Percentiles rank a stretch among this genome's conserved stretches.
Evolutionary conservation across 257 asterid genomes (phyloP).

Genomic region (Solanum commersonii): DNA sequence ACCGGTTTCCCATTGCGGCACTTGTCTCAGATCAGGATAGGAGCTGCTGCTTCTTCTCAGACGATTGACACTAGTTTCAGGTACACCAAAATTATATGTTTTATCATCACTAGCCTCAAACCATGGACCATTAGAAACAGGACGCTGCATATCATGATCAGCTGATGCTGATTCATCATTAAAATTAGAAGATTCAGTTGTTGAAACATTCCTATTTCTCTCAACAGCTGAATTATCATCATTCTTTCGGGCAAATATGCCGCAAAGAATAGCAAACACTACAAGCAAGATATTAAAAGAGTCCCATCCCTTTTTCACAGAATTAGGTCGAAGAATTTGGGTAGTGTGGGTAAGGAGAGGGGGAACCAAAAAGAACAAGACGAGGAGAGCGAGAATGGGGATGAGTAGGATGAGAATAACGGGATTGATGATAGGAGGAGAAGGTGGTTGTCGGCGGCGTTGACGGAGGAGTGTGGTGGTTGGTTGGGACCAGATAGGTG

Average conservation of each 20-base stretch:
- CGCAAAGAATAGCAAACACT: conserved; percentile 64
- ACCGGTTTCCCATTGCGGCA: conserved; percentile 34
- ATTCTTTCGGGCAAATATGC: conserved; percentile 58
- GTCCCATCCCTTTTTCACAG: conserved; percentile 76
- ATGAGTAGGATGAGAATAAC: conserved; percentile 40
- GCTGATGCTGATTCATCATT: neutral
- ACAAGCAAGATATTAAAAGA: conserved; percentile 49
- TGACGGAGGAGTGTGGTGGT: conserved; percentile 25
- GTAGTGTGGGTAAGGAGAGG: conserved; percentile 45
- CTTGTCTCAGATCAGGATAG: conserved; percentile 73
- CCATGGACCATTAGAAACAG: conserved; percentile 17
- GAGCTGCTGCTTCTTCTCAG: conserved; percentile 73
- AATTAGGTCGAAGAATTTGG: conserved; percentile 48
- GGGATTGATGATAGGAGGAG: conserved; percentile 46
- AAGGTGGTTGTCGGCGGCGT: conserved; percentile 44
- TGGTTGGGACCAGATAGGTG: conserved; percentile 53
- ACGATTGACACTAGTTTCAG: conserved; percentile 21
- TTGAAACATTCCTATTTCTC: neutral
- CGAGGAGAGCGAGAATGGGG: conserved; percentile 30
- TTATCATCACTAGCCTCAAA: conserved; percentile 30
- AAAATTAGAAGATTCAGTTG: neutral
- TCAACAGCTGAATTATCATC: conserved; percentile 31
- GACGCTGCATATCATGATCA: neutral
- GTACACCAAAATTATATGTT: conserved; percentile 10
- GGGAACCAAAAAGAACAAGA: conserved; percentile 41